These are phyloP conservation scores for Solanum pinnatisectum DNA, from an alignment of 257 asterid genomes.

Conservation along the genomic window DNA sequence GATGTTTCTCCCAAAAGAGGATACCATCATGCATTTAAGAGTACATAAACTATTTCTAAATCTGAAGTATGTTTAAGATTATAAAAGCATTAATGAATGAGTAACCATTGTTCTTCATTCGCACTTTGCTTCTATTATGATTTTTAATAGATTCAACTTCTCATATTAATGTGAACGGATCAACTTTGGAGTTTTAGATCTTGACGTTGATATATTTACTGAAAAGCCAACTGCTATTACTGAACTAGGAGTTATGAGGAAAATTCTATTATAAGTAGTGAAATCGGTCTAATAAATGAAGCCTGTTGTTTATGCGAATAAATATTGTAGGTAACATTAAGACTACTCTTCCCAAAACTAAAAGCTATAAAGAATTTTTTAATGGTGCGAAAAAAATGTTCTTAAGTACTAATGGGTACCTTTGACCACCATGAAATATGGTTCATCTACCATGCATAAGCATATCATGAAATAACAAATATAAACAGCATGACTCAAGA, in stretches of 20 bases:
- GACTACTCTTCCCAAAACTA: not conserved
- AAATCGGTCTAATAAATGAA: not conserved
- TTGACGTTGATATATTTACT: not conserved
- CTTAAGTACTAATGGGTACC: too few species aligned
- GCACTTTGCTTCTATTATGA: not conserved
- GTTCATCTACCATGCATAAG: not conserved
- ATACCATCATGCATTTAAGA: not conserved
- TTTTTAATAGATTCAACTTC: not conserved
- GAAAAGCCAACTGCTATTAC: not conserved
- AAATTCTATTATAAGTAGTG: not conserved
- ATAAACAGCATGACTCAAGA: not conserved
- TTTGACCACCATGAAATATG: not conserved
- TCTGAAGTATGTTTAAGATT: not conserved
- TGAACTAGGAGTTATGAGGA: not conserved
- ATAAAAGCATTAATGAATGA: not conserved
- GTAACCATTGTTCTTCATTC: not conserved
- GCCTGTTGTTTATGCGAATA: not conserved
- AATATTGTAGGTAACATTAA: too few species aligned
- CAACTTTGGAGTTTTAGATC: not conserved
- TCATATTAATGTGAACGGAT: not conserved
- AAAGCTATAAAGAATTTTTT: too few species aligned
- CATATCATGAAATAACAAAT: not conserved
- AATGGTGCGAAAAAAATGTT: too few species aligned
- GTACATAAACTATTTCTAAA: not conserved
- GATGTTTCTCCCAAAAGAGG: not conserved